Percentiles rank a stretch among this genome's conserved stretches.
These are phyloP conservation scores for Fraxinus nigra DNA, from an alignment of 305 asterid species.

Conservation along the genomic window DNA sequence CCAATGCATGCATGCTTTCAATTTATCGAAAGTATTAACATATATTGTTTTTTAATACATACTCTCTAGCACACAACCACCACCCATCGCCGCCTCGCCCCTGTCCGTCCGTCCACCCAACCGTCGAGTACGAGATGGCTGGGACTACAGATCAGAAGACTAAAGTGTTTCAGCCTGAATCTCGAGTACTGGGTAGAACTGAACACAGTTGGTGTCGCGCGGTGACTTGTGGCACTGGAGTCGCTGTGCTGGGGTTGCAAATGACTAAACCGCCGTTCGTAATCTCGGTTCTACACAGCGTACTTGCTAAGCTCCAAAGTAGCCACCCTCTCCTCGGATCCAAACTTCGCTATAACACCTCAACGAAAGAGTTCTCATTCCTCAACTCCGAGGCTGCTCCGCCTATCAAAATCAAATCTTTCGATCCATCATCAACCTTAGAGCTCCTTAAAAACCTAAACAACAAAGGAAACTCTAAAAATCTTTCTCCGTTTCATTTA, in stretches of 20 bases:
- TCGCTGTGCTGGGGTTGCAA: conserved; percentile 52
- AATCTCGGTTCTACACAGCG: conserved; percentile 23
- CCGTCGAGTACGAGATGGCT: background rate
- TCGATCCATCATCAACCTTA: conserved; percentile 31
- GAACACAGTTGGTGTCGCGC: conserved; percentile 70
- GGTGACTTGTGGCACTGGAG: conserved; percentile 62
- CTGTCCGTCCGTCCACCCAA: background rate
- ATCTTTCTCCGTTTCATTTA: conserved; percentile 34
- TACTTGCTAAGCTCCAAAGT: conserved; percentile 31
- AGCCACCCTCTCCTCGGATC: conserved; percentile 53
- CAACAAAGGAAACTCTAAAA: background rate
- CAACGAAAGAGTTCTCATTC: conserved; percentile 42
- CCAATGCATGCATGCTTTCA: background rate
- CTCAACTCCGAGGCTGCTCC: conserved; percentile 25
- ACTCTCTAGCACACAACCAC: background rate
- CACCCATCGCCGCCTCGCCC: background rate
- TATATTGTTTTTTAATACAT: background rate
- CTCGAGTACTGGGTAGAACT: conserved; percentile 45
- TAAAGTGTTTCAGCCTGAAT: background rate
- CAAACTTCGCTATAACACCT: conserved; percentile 46
- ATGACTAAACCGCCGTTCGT: conserved; percentile 30
- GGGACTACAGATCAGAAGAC: background rate
- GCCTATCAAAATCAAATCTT: conserved; percentile 21
- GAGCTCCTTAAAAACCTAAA: conserved; percentile 23
- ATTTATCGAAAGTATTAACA: background rate